Evolutionary conservation across 306 rosid species (phyloP), one percentile per base, ranked within the genome.

Genomic region (Cucurbita pepo): DNA sequence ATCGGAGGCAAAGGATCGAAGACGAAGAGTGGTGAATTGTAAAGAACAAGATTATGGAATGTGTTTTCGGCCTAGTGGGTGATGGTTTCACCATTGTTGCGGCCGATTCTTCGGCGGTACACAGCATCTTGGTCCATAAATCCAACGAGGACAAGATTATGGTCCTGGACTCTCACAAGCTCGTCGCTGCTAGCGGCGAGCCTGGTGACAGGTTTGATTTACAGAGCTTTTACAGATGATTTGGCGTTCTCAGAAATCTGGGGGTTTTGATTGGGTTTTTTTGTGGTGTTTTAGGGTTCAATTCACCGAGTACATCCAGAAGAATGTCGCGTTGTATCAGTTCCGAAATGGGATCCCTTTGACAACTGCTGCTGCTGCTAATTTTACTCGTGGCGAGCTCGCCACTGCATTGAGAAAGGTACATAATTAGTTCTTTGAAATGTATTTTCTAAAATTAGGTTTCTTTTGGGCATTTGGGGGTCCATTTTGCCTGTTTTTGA

Each of bases 61-160:
- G 95, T 44, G 88, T 90, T 5, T 94, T 90, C 50, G 98, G 97
- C 1, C 69, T 90, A 30, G 97, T 94, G 0, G 97, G 97, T 0
- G 76, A 86, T 51, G 98, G 90, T 0, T 90, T 87, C 80, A 80
- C 95, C 25, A 81, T 94, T 3, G 97, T 94, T 61, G 98, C 50
- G 25, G 96, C 98, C 2, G 98, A 94, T 65, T 79, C 98, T 1
- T 90, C 98, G 47, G 97, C 98, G 25, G 97, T 90, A 14, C 89
- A 94, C 74, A 88, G 97, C 89, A 94, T 94, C 72, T 82, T 94
- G 47, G 98, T 94, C 1, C 98, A 94, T 83, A 93, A 90, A 76
- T 86, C 94, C 59, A 85, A 90, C 82, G 98, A 93, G 77, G 98
- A 93, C 89, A 93, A 93, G 86, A 90, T 93, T 86, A 93, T 93